Base-by-base conservation (phyloP, 2,329 filamentous ascomycete species). In the Incumbomyces lentus region DNA sequence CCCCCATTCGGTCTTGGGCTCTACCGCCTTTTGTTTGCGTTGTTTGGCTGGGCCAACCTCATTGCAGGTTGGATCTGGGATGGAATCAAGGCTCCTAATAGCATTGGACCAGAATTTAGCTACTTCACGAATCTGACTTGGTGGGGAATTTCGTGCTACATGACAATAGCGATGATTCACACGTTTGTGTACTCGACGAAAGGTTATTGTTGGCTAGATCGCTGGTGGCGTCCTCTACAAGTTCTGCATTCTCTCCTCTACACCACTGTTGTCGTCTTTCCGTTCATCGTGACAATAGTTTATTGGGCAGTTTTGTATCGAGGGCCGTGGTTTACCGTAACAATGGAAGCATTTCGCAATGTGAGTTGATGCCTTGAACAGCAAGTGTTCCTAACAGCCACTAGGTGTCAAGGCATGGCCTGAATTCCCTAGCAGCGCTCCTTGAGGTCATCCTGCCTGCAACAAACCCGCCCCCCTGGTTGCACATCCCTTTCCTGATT, bases 131-230 rank as follows among this genome's bases (percentile, higher is more conserved):
- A 81, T 58, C 69, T 92, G 49, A 86, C 83, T 8, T 92, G 82
- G 72, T 92, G 84, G 84, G 85, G 85, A 1, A 67, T 90, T 31
- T 80, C 76, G 18, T 90, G 89, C 67, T 94, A 93, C 71, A 82
- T 82, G 61, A 70, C 80, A 47, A 68, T 81, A 58, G 72, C 82
- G 1, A 72, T 82, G 14, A 52, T 78, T 14, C 86, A 93, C 68
- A 87, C 84, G 5, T 67, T 78, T 44, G 73, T 72, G 40, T 92
- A 90, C 66, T 74, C 75, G 11, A 64, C 67, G 35, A 67, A 66
- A 22, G 72, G 75, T 37, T 60, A 62, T 2, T 67, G 78, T 0
- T 65, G 68, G 32, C 70, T 84, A 4, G 70, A 78, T 57, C 65
- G 67, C 29, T 74, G 79, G 64, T 79, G 80, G 0, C 74, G 78